Percentiles rank a stretch among this genome's conserved stretches.
These are phyloP conservation scores for Lagenidium giganteum DNA, from an alignment of 352 stramenopile species.

Conservation along the genomic window DNA sequence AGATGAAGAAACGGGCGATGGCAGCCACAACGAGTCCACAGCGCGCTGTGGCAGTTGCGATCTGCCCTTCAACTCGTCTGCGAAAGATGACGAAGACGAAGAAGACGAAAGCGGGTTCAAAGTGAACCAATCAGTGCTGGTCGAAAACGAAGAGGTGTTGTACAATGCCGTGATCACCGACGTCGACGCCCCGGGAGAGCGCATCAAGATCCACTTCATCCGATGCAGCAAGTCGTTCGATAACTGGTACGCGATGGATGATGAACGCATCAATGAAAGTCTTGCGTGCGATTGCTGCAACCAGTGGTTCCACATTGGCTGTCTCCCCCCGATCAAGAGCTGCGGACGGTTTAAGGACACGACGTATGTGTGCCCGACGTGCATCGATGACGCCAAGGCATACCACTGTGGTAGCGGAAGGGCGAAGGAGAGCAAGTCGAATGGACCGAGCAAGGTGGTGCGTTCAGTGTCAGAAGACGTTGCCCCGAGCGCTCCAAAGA, in stretches of 20 bases:
- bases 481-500: conserved; percentile 11
- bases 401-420: conserved; percentile 66
- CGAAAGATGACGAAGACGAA: conserved; percentile 16
- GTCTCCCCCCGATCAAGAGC: conserved; percentile 80
- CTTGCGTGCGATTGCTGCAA: conserved; percentile 88
- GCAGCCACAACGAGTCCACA: conserved; percentile 46
- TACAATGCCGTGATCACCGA: conserved; percentile 85
- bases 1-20: conserved; percentile 43
- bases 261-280: conserved; percentile 86
- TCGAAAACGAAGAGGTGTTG: conserved; percentile 83
- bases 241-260: conserved; percentile 86
- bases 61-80: conserved; percentile 40
- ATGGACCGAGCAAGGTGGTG: background rate
- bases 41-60: conserved; percentile 63
- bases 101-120: conserved; percentile 43
- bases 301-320: conserved; percentile 85
- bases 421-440: conserved; percentile 25
- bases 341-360: conserved; percentile 80
- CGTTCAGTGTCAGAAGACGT: conserved; percentile 12
- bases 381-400: conserved; percentile 67
- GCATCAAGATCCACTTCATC: conserved; percentile 86
- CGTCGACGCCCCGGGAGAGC: conserved; percentile 61
- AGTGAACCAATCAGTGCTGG: conserved; percentile 79
- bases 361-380: conserved; percentile 79
- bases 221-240: conserved; percentile 86